These are phyloP conservation scores for Phyllosticta capitalensis DNA, from an alignment of 2,329 filamentous ascomycete species.

Conservation along the genomic window DNA sequence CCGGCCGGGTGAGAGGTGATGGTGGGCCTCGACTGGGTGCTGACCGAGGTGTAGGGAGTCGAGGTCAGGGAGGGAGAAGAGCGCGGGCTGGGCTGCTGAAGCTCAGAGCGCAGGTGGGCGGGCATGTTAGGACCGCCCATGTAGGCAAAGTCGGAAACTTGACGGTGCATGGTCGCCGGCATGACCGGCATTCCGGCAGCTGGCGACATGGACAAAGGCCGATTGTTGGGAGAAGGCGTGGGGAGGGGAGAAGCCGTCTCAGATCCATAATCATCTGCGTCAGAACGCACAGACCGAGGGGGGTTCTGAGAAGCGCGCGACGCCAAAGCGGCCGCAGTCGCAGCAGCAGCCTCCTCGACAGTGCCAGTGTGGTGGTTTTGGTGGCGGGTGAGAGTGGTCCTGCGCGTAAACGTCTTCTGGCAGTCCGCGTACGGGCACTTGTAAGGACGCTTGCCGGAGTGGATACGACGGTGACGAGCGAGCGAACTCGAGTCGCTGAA, in stretches of 20 bases:
- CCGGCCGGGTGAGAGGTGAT: constrained; percentile 77
- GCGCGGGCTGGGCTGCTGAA: constrained; percentile 60
- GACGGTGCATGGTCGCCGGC: constrained; percentile 54
- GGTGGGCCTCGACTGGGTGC: constrained; percentile 41
- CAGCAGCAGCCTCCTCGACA: constrained; percentile 83
- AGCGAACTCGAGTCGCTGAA: constrained; percentile 96
- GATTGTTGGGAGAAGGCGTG: constrained; percentile 75
- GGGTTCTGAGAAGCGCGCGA: constrained; percentile 36
- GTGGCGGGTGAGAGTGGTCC: constrained; percentile 88
- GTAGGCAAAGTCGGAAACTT: constrained; percentile 61
- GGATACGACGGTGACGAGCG: constrained; percentile 85
- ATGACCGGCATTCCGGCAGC: constrained; percentile 63
- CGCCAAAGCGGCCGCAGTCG: constrained; percentile 77
- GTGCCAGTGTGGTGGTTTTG: constrained; percentile 95
- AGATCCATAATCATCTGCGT: constrained; percentile 57
- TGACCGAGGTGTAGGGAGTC: constrained; percentile 51
- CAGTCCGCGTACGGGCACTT: constrained; percentile 97
- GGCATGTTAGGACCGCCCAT: constrained; percentile 72
- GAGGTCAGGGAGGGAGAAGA: constrained; percentile 54
- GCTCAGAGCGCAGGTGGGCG: constrained; percentile 68
- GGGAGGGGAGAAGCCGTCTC: constrained; percentile 65
- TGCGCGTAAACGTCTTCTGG: constrained; percentile 95
- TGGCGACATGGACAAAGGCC: constrained; percentile 71
- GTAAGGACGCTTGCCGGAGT: constrained; percentile 91
- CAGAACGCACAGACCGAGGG: constrained; percentile 50